phyloP scores from a whole-genome alignment of 441 rosid species.

The Gossypium lobatum region DNA sequence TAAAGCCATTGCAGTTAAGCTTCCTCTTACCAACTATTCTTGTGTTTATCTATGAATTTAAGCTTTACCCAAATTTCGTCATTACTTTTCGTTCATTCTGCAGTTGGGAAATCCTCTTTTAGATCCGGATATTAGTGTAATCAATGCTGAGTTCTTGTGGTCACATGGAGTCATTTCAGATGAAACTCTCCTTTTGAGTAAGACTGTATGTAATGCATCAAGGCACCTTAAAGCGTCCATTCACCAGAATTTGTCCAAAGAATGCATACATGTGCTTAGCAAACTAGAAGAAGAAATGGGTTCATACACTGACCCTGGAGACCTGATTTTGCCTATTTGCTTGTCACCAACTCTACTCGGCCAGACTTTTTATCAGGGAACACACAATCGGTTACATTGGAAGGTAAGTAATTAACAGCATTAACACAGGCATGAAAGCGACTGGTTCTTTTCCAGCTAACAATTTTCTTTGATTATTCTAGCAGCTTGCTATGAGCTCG shows the following conservation, averaged over 20 bases:
- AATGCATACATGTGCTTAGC: background rate
- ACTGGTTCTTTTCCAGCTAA: background rate
- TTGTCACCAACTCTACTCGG: background rate
- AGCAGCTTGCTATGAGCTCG: background rate
- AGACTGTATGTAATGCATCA: background rate
- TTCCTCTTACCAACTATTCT: background rate
- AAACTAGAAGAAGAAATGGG: background rate
- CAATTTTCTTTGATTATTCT: background rate
- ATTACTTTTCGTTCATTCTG: background rate
- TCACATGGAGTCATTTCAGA: slow-evolving; percentile 8
- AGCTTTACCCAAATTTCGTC: background rate
- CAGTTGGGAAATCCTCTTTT: slow-evolving; percentile 8
- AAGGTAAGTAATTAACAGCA: background rate
- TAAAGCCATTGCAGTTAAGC: slow-evolving; percentile 25
- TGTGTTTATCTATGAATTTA: background rate
- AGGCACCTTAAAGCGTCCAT: background rate
- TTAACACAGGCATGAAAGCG: background rate
- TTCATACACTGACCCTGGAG: background rate
- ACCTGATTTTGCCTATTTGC: slow-evolving; percentile 6
- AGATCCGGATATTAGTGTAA: background rate
- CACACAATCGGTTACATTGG: background rate
- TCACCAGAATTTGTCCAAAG: background rate
- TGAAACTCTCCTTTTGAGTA: background rate
- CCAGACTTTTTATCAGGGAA: background rate
- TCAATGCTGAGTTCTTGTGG: background rate